Evolutionary conservation across 2,329 filamentous ascomycete species (phyloP).

Genomic region (Phaeosphaeriaceae sp.): DNA sequence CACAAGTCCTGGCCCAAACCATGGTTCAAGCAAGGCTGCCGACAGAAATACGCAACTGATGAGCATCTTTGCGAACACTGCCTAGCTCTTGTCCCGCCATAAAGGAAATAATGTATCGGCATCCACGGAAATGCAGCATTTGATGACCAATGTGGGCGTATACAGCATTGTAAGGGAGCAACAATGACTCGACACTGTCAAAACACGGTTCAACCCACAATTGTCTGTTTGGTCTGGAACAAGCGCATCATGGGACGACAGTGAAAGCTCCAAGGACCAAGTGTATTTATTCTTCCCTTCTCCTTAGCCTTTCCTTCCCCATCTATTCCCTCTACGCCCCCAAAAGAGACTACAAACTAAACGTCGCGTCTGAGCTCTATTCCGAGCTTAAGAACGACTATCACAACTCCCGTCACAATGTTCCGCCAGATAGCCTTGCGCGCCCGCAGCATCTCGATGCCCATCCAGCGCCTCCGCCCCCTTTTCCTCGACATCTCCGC

Average conservation of each 20-base stretch:
- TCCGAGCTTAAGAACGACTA: too few species aligned
- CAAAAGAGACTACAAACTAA: too few species aligned
- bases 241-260: not conserved
- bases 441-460: not conserved
- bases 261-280: not conserved
- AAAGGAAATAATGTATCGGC: not conserved
- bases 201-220: not conserved
- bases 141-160: not conserved
- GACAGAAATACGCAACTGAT: not conserved
- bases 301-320: not conserved
- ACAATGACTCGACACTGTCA: not conserved
- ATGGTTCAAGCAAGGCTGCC: not conserved
- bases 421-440: not conserved
- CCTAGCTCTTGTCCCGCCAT: not conserved
- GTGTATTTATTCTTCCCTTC: not conserved
- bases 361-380: too few species aligned
- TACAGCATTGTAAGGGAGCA: not conserved
- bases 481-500: not conserved
- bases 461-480: not conserved
- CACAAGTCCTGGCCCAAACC: not conserved
- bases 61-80: not conserved
- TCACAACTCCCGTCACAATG: constrained; percentile 4
- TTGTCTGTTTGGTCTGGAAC: not conserved
- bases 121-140: not conserved
- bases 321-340: too few species aligned